Percentiles rank a stretch among this genome's conserved stretches.
Conservation (phyloP, 1,139 yeast genomes). For the Pichia sp. region DNA sequence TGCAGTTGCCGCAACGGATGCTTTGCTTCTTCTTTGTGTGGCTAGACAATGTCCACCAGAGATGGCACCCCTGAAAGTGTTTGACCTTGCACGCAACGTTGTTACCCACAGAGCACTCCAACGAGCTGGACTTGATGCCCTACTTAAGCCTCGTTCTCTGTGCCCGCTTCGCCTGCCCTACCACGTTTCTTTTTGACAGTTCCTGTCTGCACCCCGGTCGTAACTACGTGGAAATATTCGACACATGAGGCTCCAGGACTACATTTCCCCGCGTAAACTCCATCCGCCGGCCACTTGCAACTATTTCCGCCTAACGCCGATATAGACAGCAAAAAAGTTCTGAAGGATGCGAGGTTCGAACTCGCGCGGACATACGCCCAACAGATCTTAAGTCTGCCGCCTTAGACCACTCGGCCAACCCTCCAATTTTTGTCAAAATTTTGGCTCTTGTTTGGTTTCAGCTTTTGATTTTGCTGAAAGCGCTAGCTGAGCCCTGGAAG, state of each 20-base stretch:
- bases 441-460: too few relatives aligned
- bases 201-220: background rate
- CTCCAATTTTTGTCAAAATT: slow-evolving; percentile 25
- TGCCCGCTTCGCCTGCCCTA: too few relatives aligned
- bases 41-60: background rate
- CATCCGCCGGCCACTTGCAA: background rate
- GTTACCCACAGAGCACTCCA: too few relatives aligned
- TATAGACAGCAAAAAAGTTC: too few relatives aligned
- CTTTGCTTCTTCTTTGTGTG: background rate
- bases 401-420: slow-evolving; percentile 39
- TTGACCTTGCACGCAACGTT: too few relatives aligned
- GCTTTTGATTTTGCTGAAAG: too few relatives aligned
- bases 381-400: slow-evolving; percentile 38
- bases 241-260: background rate
- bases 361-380: slow-evolving; percentile 65
- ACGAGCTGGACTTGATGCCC: too few relatives aligned
- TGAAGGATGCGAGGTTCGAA: slow-evolving; percentile 82
- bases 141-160: too few relatives aligned
- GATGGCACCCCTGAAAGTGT: too few relatives aligned
- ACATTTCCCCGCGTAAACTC: background rate
- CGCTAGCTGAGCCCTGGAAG: too few relatives aligned
- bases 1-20: background rate
- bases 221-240: background rate
- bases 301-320: background rate
- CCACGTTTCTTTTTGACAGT: too few relatives aligned